These are phyloP conservation scores for Balakata baccata DNA, from an alignment of 345 rosid genomes.

Conservation along the genomic window DNA sequence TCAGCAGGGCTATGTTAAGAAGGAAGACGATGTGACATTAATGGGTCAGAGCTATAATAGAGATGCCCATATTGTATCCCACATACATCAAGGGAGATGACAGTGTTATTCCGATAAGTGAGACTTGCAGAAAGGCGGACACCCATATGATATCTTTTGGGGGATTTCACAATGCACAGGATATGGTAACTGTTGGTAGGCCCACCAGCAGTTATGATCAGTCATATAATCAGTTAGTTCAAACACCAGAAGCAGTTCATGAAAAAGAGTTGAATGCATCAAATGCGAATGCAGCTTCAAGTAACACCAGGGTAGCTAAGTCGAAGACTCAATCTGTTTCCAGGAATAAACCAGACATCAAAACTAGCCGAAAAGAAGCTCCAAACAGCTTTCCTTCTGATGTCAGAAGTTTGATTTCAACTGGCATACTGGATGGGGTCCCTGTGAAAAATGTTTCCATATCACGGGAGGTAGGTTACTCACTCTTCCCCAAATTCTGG, in stretches of 20 bases:
- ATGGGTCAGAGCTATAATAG: slow-evolving; percentile 44
- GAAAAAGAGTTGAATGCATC: slow-evolving; percentile 43
- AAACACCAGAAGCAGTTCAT: slow-evolving; percentile 36
- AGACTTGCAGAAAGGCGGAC: slow-evolving; percentile 49
- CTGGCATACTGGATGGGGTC: slow-evolving; percentile 90
- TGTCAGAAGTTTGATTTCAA: slow-evolving; percentile 84
- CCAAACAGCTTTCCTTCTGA: slow-evolving; percentile 91
- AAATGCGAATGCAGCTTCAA: slow-evolving; percentile 29
- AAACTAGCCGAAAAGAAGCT: slow-evolving; percentile 67
- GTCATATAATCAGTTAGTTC: slow-evolving; percentile 42
- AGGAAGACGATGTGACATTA: slow-evolving; percentile 39
- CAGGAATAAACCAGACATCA: slow-evolving; percentile 54
- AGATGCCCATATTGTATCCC: slow-evolving; percentile 34
- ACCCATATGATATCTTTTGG: slow-evolving; percentile 58
- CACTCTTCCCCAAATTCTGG: not conserved
- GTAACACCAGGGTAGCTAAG: slow-evolving; percentile 36
- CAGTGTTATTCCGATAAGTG: slow-evolving; percentile 27
- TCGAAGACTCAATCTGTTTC: slow-evolving; percentile 44
- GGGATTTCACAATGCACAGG: slow-evolving; percentile 50
- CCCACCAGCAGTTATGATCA: slow-evolving; percentile 43
- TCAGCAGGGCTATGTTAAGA: slow-evolving; percentile 38
- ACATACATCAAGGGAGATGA: slow-evolving; percentile 39
- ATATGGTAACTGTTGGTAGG: slow-evolving; percentile 41
- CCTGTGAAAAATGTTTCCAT: slow-evolving; percentile 76
- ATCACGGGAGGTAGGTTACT: slow-evolving; percentile 68